Conservation (phyloP, 148 eudicot genomes). For the Rhododendron molle region DNA sequence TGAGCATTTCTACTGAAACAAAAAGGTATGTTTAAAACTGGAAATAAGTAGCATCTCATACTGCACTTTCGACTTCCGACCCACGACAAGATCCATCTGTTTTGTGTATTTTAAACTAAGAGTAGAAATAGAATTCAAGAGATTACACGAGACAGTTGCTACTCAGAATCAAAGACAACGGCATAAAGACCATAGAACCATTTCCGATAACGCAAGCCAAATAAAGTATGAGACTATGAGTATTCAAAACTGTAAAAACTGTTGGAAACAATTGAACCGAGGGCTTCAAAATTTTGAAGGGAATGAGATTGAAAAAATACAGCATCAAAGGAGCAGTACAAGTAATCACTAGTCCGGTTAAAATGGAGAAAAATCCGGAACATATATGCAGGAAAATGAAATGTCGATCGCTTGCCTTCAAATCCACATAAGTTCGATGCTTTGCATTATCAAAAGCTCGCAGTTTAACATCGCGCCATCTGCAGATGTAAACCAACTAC, state of each 20-base stretch:
- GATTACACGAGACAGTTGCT: constrained; percentile 17
- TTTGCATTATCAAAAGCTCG: constrained; percentile 88
- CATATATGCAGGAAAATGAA: not conserved
- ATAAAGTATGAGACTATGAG: not conserved
- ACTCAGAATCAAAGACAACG: not conserved
- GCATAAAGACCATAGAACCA: constrained; percentile 5
- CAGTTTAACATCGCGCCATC: constrained; percentile 95
- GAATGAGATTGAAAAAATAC: not conserved
- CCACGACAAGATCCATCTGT: not conserved
- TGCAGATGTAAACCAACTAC: constrained; percentile 20
- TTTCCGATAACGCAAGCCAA: constrained; percentile 8
- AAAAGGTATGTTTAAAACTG: not conserved
- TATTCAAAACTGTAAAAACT: not conserved
- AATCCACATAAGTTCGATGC: constrained; percentile 93
- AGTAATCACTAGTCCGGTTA: not conserved
- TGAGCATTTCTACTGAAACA: constrained; percentile 2
- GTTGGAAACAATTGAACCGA: not conserved
- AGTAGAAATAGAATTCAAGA: constrained; percentile 14
- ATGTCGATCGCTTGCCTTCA: constrained; percentile 52
- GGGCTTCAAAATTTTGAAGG: not conserved
- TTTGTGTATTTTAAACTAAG: not conserved
- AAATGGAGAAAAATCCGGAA: not conserved
- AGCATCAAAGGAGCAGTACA: not conserved
- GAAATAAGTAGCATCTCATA: not conserved
- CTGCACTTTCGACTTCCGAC: not conserved